These are phyloP conservation scores for Aspergillus quadrilineatus DNA, from an alignment of 2,329 filamentous ascomycete genomes.

Conservation along the genomic window DNA sequence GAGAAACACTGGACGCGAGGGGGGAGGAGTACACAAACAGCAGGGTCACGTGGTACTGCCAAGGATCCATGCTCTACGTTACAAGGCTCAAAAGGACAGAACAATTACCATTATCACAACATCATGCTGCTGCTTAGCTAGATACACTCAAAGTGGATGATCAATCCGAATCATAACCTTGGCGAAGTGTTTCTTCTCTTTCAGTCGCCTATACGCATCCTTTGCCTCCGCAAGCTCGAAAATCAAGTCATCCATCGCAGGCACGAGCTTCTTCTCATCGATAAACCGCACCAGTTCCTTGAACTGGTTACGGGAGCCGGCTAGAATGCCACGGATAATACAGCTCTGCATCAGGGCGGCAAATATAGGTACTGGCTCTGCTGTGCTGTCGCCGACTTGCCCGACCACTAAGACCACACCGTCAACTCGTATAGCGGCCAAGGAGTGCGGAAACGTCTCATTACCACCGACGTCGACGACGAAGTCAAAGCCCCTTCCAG, in stretches of 20 bases:
- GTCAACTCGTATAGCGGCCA: conserved; percentile 1
- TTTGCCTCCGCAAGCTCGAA: conserved; percentile 9
- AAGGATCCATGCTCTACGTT: background rate
- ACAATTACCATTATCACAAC: too few relatives aligned
- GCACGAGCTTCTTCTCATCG: conserved; percentile 4
- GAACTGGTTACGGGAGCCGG: background rate
- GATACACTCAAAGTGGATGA: background rate
- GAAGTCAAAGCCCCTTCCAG: conserved; percentile 2
- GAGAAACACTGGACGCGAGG: background rate
- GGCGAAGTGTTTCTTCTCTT: conserved; percentile 8
- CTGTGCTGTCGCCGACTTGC: background rate
- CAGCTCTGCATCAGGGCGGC: conserved; percentile 5
- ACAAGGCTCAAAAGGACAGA: too few relatives aligned
- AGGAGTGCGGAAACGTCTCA: conserved; percentile 3
- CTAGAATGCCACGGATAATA: conserved; percentile 4
- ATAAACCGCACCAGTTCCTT: conserved; percentile 3
- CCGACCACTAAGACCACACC: conserved; percentile 3
- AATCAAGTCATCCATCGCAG: conserved; percentile 6
- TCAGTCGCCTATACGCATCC: conserved; percentile 4
- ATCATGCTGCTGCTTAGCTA: too few relatives aligned
- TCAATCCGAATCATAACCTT: conserved; percentile 10
- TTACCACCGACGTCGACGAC: conserved; percentile 7
- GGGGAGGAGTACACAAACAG: too few relatives aligned
- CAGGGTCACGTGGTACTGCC: background rate
- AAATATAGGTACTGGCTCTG: background rate